A percentile compares a stretch with the other conserved stretches of the same genome.
phyloP scores from a whole-genome alignment of 352 stramenopile genomes.

The Globisporangium paddicum region DNA sequence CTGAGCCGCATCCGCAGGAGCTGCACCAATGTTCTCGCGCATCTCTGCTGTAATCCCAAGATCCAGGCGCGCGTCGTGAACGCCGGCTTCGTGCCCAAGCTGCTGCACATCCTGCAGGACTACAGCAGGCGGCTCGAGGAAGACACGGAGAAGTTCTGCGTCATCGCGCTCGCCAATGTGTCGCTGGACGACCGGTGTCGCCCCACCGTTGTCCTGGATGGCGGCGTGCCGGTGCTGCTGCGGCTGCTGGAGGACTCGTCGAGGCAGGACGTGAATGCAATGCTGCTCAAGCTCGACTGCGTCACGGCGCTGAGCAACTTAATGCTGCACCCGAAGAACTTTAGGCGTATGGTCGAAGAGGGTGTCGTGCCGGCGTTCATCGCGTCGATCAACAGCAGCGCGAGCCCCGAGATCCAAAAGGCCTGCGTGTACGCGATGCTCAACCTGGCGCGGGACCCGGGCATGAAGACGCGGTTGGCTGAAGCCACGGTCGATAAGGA shows the following conservation, averaged over 20 bases:
- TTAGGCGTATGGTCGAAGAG: conserved; percentile 67
- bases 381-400: conserved; percentile 41
- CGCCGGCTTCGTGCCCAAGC: conserved; percentile 44
- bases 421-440: conserved; percentile 79
- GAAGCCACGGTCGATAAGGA: conserved; percentile 30
- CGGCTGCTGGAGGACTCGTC: conserved; percentile 28
- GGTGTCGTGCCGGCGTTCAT: conserved; percentile 70
- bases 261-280: conserved; percentile 13
- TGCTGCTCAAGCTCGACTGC: conserved; percentile 74
- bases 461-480: conserved; percentile 68
- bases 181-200: conserved; percentile 70
- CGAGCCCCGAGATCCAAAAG: conserved; percentile 64
- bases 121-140: conserved; percentile 27
- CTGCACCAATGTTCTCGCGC: conserved; percentile 52
- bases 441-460: conserved; percentile 56
- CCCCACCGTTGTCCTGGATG: conserved; percentile 52
- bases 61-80: conserved; percentile 52
- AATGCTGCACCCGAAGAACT: conserved; percentile 79
- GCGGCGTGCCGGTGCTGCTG: conserved; percentile 52
- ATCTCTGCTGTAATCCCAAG: conserved; percentile 76
- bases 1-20: conserved; percentile 47
- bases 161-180: conserved; percentile 70
- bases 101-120: conserved; percentile 42
- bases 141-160: conserved; percentile 62
- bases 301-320: conserved; percentile 79